Base-by-base conservation (phyloP, 1,284 basidiomycete species). In the Leucoagaricus sp. region DNA sequence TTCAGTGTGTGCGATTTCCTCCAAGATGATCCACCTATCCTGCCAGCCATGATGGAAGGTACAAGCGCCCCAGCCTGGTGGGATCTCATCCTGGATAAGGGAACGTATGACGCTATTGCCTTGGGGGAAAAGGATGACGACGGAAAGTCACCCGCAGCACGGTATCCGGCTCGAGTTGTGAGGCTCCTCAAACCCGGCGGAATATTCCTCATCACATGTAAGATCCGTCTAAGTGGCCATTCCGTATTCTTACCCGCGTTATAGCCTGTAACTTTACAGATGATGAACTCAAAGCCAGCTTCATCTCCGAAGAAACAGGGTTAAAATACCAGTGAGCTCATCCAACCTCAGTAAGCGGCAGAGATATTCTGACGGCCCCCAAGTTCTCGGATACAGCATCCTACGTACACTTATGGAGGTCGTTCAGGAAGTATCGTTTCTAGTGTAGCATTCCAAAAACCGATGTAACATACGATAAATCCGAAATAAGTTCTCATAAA, bases 221-320 rank as follows among this genome's bases (percentile, higher is more conserved):
- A 28, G 69, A 63, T 33, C n/a, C 38, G 13, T 29, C 34, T 29
- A 46, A 26, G 7, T 8, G 8, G 10, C 38, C 15, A 21, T 33
- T 36, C 15, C 13, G 50, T 28, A n/a, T 23, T 0, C 13, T n/a
- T 26, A 48, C 28, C 51, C 44, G 26, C 33, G 17, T 45, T 28
- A n/a, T 58, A 91, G 87, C 90, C 6, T 96, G 94, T 68, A 96
- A 96, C 68, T 96, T 94, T 67, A 96, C 94, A 0, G 86, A 93
- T 63, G 82, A 86, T 0, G 94, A 96, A 67, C 71, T 96, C 36
- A 82, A 77, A 59, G 64, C 73, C 1, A 79, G 70, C 46, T 94
- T 95, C 65, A 72, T 70, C 3, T 75, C 70, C 1, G 63, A 69
- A 8, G 78, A 74, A 9, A 82, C 82, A 10, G 77, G 79, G 10